Evolutionary conservation across 352 stramenopile genomes (phyloP), one percentile per base, ranked within the genome.

Genomic region (Phytophthora cryptogea): DNA sequence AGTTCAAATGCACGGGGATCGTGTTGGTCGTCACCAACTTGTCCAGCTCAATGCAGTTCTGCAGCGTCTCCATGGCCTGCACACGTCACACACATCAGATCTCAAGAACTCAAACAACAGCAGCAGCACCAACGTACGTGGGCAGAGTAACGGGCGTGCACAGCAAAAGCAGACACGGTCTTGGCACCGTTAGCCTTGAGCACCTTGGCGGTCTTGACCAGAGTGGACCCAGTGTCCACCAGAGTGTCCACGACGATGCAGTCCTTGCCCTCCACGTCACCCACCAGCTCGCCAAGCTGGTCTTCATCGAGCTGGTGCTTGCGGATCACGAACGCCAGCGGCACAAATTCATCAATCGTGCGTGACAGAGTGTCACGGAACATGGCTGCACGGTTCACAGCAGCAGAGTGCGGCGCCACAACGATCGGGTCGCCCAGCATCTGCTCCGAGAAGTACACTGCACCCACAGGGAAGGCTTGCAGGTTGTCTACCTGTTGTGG

Each of bases 201-300:
- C 53, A 92, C 74, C 62, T 92, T 83, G 26, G 86, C 84, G 11
- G 83, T 91, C 67, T 92, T 90, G 45, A 91, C 71, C 46, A 95
- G 66, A 20, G 86, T 95, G 41, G 78, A 87, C 33, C 86, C 86
- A 28, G 86, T 95, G 68, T 95, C 86, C 54, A 95, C 82, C 41
- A 95, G 74, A 44, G 86, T 94, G 70, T 95, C 86, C 30, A 95
- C 83, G 39, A 95, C 79, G 63, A 95, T 90, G 58, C 84, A 94
- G 67, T 95, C 86, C 51, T 89, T 92, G 57, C 79, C 86, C 5
- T 78, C 45, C 37, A 93, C 84, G 43, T 92, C 80, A 31, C 86
- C 86, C 11, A 95, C 81, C 17, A 95, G 64, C 53, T 95, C 84
- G 3, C 82, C 84, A 13, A 81, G 80, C 4, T 74, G 68, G 9